Evolutionary conservation across 192 early-diverging fungal species (phyloP), one percentile per base, ranked within the genome.

Genomic region (Linnemannia exigua): DNA sequence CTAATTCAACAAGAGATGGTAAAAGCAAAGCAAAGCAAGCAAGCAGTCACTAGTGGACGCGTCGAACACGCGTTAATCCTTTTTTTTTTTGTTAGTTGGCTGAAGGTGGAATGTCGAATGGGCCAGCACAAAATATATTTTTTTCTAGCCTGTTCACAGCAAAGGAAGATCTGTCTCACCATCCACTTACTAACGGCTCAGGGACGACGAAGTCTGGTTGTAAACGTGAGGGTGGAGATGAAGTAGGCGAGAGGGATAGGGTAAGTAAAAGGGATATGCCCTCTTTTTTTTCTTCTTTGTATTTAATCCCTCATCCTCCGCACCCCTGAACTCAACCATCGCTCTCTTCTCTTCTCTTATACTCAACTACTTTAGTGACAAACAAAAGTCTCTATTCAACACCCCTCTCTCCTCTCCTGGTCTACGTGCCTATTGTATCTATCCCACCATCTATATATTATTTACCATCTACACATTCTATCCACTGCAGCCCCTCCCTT

Each of bases 61-160:
- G 58, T 63, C 58, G 1, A 63, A 1, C 58, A 31, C 58, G 58
- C 28, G 58, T 50, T 50, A 9, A 44, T 35, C 2, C 0, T 38
- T 70, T 70, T 12, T n/a, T 70, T 38, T 63, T 31, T 63, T 63
- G n/a, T n/a, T n/a, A n/a, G n/a, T 12, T 16, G 22, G 58, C 11
- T 31, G 9, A 25, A 11, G 14, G 25, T 63, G 3, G 58, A 63
- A 63, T 63, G 58, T 31, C 28, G 58, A 63, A 31, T 63, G 28
- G 58, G 58, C 58, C 58, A 63, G 58, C 58, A 33, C 58, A 31
- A 63, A 63, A 63, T 63, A 31, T 63, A 63, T 63, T 63, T 33
- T 63, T 63, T 63, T 63, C 58, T 63, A 63, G 58, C 25, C 58
- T 31, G 28, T 0, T 31, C 11, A 63, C 28, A 31, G 14, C 28